Evolutionary conservation across 345 rosid species (phyloP).

Genomic region (Salix brachista): DNA sequence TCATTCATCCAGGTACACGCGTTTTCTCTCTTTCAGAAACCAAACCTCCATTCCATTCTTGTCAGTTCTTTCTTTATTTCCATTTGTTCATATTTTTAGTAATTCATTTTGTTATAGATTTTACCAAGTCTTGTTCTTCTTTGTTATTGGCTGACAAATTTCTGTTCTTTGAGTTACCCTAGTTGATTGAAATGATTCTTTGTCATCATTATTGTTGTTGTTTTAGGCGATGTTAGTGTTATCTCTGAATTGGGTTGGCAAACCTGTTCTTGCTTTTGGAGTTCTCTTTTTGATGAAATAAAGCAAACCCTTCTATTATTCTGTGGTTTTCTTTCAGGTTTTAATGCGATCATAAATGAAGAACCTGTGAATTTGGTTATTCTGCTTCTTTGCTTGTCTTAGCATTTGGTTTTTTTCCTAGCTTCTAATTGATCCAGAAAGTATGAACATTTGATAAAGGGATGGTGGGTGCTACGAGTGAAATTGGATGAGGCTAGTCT

Average conservation of each 20-base stretch:
- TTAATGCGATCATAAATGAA: not conserved
- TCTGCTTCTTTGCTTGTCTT: not conserved
- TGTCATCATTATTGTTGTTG: not conserved
- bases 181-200: not conserved
- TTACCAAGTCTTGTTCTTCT: not conserved
- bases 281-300: not conserved
- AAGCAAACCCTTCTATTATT: slow-evolving; percentile 1
- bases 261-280: not conserved
- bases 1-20: slow-evolving; percentile 5
- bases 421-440: not conserved
- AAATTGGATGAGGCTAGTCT: not conserved
- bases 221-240: not conserved
- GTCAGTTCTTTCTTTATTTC: not conserved
- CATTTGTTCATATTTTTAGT: not conserved
- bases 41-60: too few species aligned
- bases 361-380: not conserved
- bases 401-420: not conserved
- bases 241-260: not conserved
- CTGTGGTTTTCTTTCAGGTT: not conserved
- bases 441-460: not conserved
- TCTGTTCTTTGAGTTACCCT: not conserved
- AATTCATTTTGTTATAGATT: not conserved
- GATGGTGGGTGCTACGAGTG: not conserved
- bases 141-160: not conserved
- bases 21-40: not conserved